These are phyloP conservation scores for Discostella stelligera DNA, from an alignment of 352 stramenopile genomes.

Conservation along the genomic window DNA sequence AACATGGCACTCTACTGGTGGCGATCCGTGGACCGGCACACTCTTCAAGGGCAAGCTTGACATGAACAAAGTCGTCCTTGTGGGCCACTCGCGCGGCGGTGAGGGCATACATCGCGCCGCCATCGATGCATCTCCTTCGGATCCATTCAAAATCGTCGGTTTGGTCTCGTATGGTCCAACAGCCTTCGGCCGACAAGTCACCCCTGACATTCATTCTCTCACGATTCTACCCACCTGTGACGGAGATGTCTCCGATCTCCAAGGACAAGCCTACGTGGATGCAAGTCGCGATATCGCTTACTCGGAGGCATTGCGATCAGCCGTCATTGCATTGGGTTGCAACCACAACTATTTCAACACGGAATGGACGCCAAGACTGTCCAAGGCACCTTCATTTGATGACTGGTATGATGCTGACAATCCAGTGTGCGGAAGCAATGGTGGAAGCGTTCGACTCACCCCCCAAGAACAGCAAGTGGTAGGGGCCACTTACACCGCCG, in stretches of 20 bases:
- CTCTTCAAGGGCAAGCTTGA: background rate
- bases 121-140: background rate
- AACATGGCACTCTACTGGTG: background rate
- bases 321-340: background rate
- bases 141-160: background rate
- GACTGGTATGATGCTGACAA: too few relatives aligned
- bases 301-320: background rate
- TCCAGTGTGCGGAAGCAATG: background rate
- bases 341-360: conserved; percentile 2
- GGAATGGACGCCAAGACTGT: background rate
- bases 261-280: background rate
- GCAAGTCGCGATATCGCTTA: background rate
- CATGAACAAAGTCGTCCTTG: conserved; percentile 1
- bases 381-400: background rate
- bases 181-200: background rate
- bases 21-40: background rate
- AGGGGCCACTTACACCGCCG: background rate
- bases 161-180: background rate
- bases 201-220: background rate
- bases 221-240: background rate
- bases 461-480: background rate
- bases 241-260: background rate
- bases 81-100: background rate
- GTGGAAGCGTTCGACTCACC: background rate
- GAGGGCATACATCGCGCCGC: background rate